These are phyloP conservation scores for Dioszegia crocea DNA, from an alignment of 768 basidiomycete species.

Conservation along the genomic window DNA sequence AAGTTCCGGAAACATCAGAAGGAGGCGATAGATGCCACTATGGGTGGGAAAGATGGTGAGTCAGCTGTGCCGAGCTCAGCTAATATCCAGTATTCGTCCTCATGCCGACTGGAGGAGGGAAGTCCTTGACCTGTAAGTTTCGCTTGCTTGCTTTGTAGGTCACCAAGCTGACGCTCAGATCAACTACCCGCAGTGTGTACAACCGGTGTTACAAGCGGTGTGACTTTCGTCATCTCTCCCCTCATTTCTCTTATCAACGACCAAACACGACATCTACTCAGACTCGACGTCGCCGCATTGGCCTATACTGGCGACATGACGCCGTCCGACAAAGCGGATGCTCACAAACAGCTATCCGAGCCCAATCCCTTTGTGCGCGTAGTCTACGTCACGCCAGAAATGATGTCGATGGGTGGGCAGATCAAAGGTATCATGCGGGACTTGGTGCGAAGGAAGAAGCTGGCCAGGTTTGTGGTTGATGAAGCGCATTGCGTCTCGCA, in stretches of 20 bases:
- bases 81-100: constrained; percentile 69
- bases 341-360: constrained; percentile 37
- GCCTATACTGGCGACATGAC: constrained; percentile 59
- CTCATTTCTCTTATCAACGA: constrained; percentile 90
- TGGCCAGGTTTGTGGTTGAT: constrained; percentile 90
- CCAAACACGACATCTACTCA: constrained; percentile 67
- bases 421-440: constrained; percentile 58
- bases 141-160: neutral
- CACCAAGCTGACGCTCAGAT: constrained; percentile 51
- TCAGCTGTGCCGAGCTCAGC: neutral
- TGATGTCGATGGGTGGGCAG: constrained; percentile 62
- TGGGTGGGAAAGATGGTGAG: constrained; percentile 65
- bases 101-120: constrained; percentile 94
- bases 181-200: constrained; percentile 77
- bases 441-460: constrained; percentile 58
- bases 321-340: constrained; percentile 42
- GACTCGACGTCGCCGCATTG: constrained; percentile 66
- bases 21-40: constrained; percentile 73
- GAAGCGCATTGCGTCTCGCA: constrained; percentile 88
- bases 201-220: constrained; percentile 66
- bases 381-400: constrained; percentile 89
- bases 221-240: constrained; percentile 87
- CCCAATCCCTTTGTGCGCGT: constrained; percentile 57
- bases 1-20: constrained; percentile 78
- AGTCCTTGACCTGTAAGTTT: constrained; percentile 69